Percentiles rank a stretch among this genome's conserved stretches.
phyloP scores from a whole-genome alignment of 108 stramenopile species.

The Epipyxis sp. region DNA sequence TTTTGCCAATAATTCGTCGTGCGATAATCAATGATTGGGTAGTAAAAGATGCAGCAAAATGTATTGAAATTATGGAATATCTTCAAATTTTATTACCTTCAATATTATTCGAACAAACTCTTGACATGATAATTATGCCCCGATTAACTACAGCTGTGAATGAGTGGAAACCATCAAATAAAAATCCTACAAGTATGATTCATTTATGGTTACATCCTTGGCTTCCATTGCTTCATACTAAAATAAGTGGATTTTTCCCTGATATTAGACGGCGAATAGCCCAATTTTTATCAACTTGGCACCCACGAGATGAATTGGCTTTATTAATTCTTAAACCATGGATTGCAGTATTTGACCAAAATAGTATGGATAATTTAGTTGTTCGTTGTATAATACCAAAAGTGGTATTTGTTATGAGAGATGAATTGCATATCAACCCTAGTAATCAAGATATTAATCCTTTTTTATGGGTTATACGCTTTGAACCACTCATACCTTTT shows the following conservation, averaged over 20 bases:
- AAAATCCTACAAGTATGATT: not conserved
- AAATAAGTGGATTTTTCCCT: not conserved
- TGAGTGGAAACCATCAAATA: not conserved
- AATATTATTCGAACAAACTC: not conserved
- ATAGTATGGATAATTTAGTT: not conserved
- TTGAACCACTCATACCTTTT: too few relatives aligned
- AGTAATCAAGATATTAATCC: not conserved
- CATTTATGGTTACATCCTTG: not conserved
- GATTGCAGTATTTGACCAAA: not conserved
- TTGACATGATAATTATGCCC: not conserved
- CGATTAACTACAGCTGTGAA: not conserved
- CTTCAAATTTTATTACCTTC: not conserved
- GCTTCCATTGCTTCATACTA: not conserved
- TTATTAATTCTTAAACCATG: not conserved
- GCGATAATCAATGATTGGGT: not conserved
- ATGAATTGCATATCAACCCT: not conserved
- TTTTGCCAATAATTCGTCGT: too few relatives aligned
- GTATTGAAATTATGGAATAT: not conserved
- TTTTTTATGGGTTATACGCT: too few relatives aligned
- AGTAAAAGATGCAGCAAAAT: not conserved
- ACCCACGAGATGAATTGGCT: not conserved
- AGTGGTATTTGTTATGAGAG: not conserved
- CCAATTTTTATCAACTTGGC: not conserved
- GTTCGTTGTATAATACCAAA: not conserved
- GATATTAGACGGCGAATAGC: not conserved